Conservation (phyloP, 345 rosid species). For the Aurinia saxatilis region DNA sequence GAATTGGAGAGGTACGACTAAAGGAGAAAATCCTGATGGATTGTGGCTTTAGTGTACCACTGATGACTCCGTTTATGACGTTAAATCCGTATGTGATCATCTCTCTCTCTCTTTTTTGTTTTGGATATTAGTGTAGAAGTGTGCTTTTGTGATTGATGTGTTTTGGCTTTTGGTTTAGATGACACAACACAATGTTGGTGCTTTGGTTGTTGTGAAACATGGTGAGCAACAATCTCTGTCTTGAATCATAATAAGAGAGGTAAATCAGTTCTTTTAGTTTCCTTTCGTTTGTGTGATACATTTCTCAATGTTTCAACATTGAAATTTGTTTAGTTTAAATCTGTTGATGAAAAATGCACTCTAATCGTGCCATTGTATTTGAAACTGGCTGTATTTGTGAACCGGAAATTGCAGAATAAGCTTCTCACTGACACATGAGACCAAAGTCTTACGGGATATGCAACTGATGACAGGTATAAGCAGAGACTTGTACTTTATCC, state of each 20-base stretch:
- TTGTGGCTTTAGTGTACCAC: slow-evolving; percentile 99
- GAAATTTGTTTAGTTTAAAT: slow-evolving; percentile 35
- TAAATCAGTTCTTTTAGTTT: neutral
- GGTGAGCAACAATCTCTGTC: slow-evolving; percentile 84
- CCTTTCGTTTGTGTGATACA: neutral
- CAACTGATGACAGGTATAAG: slow-evolving; percentile 95
- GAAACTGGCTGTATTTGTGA: neutral
- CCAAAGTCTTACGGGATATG: slow-evolving; percentile 95
- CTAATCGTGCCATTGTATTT: neutral
- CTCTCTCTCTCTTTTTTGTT: neutral
- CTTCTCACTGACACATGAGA: slow-evolving; percentile 80
- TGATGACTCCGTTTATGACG: slow-evolving; percentile 82
- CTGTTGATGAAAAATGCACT: neutral
- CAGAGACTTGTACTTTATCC: neutral
- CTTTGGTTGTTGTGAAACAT: slow-evolving; percentile 89
- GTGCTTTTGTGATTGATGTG: neutral
- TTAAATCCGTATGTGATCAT: slow-evolving; percentile 61
- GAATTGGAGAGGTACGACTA: slow-evolving; percentile 84
- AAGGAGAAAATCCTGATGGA: slow-evolving; percentile 91
- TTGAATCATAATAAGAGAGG: slow-evolving; percentile 97
- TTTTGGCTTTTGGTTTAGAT: slow-evolving; percentile 43
- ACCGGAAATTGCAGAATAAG: slow-evolving; percentile 53
- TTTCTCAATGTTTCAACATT: neutral
- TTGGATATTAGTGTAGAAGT: no score
- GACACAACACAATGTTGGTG: slow-evolving; percentile 98